Base-by-base conservation (phyloP, 805 yeast genomes). In the Lipomyces mesembrius region DNA sequence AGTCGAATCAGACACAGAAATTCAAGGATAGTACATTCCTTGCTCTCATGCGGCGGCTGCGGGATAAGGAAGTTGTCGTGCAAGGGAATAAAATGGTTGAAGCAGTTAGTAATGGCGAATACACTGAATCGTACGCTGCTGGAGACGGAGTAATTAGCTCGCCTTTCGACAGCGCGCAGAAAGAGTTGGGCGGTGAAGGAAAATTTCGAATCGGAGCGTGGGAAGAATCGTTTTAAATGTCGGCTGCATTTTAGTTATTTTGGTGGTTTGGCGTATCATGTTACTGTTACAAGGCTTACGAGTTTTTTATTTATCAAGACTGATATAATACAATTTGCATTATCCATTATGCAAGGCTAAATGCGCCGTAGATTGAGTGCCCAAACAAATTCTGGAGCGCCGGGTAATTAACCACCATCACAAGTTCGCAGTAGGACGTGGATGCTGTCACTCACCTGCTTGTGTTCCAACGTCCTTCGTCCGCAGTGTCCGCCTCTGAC, bases 21-120 rank as follows among this genome's bases (percentile, higher is more conserved):
- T 72, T 72, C 56, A 69, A 62, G 25, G 72, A 72, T 34, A 66
- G 72, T 57, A 67, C 70, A 12, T 72, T 72, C 49, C 62, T 72
- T 17, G 64, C 67, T 6, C 61, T 72, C 32, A 72, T 72, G 75
- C 69, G 72, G 8, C 67, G 72, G 37, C 65, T 72, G 35, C 59
- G 74, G 6, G 74, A 72, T 49, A 61, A 63, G 43, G 74, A 72
- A 43, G 67, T 69, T 6, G 71, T 71, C 35, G 75, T 72, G 11
- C 62, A 71, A 37, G 72, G 73, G 51, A 59, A 65, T 52, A 61
- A 71, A 35, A 66, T 72, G 68, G 75, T 72, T 22, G 71, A 70
- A 29, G 58, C 69, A 3, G 63, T 65, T 3, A 49, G 37, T 17
- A 57, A 62, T 35, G 49, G 20, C 22, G 25, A 43, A n/a, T 17